These are phyloP conservation scores for Exophiala phaeomuriformis DNA, from an alignment of 2,329 filamentous ascomycete genomes.

Conservation along the genomic window DNA sequence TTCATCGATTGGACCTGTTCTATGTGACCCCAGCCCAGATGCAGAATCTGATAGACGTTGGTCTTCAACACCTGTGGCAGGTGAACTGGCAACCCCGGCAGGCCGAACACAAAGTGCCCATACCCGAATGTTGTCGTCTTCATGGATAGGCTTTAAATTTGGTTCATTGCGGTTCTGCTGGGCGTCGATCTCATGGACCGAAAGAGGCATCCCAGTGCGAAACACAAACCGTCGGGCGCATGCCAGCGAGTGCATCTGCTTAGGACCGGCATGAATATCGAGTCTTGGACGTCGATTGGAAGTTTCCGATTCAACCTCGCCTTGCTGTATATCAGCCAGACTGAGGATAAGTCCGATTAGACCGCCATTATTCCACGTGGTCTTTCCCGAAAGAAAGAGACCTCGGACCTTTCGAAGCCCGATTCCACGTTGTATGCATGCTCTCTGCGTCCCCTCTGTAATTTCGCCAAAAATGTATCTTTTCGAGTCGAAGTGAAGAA, in stretches of 20 bases:
- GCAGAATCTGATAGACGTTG: slow-evolving; percentile 38
- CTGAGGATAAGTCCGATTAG: slow-evolving; percentile 79
- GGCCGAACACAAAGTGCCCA: slow-evolving; percentile 65
- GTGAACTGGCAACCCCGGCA: slow-evolving; percentile 12
- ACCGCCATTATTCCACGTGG: slow-evolving; percentile 75
- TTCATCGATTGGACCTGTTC: slow-evolving; percentile 32
- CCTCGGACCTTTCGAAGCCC: slow-evolving; percentile 61
- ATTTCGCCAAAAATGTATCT: slow-evolving; percentile 80
- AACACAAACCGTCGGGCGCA: slow-evolving; percentile 80
- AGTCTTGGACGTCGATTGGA: slow-evolving; percentile 16
- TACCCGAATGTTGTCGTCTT: slow-evolving; percentile 69
- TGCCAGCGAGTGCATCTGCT: slow-evolving; percentile 73
- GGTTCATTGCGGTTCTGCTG: slow-evolving; percentile 23
- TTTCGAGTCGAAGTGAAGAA: slow-evolving; percentile 72
- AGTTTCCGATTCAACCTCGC: slow-evolving; percentile 31
- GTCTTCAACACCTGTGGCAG: slow-evolving; percentile 13
- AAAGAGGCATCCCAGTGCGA: slow-evolving; percentile 70
- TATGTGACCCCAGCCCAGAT: slow-evolving; percentile 40
- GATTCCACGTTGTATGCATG: slow-evolving; percentile 60
- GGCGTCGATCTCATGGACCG: slow-evolving; percentile 53
- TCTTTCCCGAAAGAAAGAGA: slow-evolving; percentile 72
- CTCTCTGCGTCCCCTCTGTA: slow-evolving; percentile 76
- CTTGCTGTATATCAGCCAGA: slow-evolving; percentile 58
- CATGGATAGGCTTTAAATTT: slow-evolving; percentile 57
- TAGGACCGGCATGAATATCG: slow-evolving; percentile 61